Percentiles rank a stretch among this genome's conserved stretches.
Conservation (phyloP, 1,284 basidiomycete species). For the Tranzscheliella williamsii region DNA sequence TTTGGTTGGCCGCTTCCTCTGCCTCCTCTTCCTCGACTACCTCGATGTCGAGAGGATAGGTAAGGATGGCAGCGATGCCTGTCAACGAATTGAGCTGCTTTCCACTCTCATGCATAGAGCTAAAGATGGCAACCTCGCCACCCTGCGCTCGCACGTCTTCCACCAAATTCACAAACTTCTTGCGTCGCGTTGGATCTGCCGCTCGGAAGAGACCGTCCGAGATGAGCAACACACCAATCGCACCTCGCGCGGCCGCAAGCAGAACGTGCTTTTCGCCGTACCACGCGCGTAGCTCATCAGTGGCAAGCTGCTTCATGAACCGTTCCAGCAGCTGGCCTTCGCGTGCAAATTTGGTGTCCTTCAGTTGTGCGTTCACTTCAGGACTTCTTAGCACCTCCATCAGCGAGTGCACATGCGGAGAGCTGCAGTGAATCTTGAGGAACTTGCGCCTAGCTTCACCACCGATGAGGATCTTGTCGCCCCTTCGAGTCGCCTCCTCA, state of each 20-base stretch:
- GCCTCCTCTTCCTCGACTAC: slow-evolving; percentile 66
- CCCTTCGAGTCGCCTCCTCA: slow-evolving; percentile 65
- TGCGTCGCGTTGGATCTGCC: slow-evolving; percentile 55
- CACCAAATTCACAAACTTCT: slow-evolving; percentile 82
- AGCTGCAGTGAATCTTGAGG: slow-evolving; percentile 86
- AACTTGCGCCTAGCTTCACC: slow-evolving; percentile 79
- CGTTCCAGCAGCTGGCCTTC: slow-evolving; percentile 70
- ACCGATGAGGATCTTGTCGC: slow-evolving; percentile 75
- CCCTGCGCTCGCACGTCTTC: slow-evolving; percentile 86
- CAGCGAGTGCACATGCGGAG: slow-evolving; percentile 91
- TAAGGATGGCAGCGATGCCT: slow-evolving; percentile 92
- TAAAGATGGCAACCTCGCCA: slow-evolving; percentile 93
- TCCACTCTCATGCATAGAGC: slow-evolving; percentile 98
- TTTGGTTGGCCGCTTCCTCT: slow-evolving; percentile 18
- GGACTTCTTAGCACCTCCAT: slow-evolving; percentile 93
- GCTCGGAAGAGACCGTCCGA: slow-evolving; percentile 87
- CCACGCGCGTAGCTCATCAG: slow-evolving; percentile 95
- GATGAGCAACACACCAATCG: slow-evolving; percentile 90
- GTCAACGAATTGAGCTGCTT: slow-evolving; percentile 84
- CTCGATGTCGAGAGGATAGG: slow-evolving; percentile 93
- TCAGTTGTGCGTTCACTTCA: slow-evolving; percentile 69
- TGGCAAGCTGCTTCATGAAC: slow-evolving; percentile 80
- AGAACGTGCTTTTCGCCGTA: slow-evolving; percentile 94
- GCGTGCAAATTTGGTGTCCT: slow-evolving; percentile 95
- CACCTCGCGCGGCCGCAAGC: slow-evolving; percentile 87